Percentiles rank a stretch among this genome's conserved stretches.
Conservation (phyloP, 139 green algal genomes). For the Chlorokybus atmophyticus region DNA sequence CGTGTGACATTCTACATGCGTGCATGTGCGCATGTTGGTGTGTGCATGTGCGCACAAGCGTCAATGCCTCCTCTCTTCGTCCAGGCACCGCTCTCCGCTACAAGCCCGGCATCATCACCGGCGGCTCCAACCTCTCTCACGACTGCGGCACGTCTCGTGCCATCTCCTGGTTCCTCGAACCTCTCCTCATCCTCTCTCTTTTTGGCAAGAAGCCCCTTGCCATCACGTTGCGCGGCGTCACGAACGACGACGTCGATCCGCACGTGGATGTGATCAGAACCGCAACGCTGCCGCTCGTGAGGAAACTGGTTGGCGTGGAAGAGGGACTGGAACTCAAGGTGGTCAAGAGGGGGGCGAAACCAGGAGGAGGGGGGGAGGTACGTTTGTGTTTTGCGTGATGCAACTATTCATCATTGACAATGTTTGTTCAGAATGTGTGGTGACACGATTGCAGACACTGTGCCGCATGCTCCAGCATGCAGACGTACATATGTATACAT, state of each 20-base stretch:
- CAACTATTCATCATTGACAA: no score
- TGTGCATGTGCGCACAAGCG: no score
- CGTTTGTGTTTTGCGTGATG: no score
- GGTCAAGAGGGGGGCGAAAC: constrained; percentile 51
- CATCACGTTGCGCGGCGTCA: constrained; percentile 52
- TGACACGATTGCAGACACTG: no score
- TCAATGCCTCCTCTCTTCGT: not conserved
- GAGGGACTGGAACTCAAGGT: constrained; percentile 57
- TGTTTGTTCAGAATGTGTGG: no score
- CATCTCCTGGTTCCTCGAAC: constrained; percentile 90
- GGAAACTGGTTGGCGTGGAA: constrained; percentile 31
- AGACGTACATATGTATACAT: no score
- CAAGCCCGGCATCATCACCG: constrained; percentile 63
- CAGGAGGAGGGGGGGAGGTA: constrained; percentile 74
- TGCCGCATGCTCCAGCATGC: no score
- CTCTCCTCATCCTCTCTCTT: constrained; percentile 64
- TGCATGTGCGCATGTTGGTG: no score
- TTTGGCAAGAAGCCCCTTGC: constrained; percentile 71
- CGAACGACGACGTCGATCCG: constrained; percentile 71
- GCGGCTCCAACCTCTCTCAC: constrained; percentile 58
- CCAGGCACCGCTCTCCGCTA: constrained; percentile 67
- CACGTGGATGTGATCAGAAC: constrained; percentile 73
- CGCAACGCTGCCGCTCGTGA: constrained; percentile 81
- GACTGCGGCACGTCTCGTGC: constrained; percentile 66
- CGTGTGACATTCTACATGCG: no score